phyloP scores from a whole-genome alignment of 768 basidiomycete species.

The Sistotremastrum suecicum region DNA sequence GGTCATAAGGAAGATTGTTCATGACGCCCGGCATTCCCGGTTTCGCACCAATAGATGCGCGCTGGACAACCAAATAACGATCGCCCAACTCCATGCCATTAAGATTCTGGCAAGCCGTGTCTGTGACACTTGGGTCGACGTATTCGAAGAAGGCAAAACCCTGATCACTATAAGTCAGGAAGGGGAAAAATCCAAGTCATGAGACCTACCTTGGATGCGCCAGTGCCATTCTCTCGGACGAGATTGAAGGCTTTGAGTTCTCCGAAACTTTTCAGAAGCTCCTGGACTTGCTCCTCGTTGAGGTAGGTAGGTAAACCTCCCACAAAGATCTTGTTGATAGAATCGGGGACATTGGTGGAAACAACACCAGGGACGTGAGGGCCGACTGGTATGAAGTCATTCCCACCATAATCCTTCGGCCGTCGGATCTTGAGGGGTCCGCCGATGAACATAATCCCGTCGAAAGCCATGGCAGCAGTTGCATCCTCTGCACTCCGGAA shows the following conservation, averaged over 20 bases:
- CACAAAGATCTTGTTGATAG: slow-evolving; percentile 95
- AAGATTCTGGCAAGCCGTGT: slow-evolving; percentile 89
- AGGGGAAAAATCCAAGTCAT: not conserved
- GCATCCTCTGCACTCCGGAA: slow-evolving; percentile 97
- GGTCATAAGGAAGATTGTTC: slow-evolving; percentile 58
- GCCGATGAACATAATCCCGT: slow-evolving; percentile 92
- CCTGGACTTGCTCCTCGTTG: slow-evolving; percentile 97
- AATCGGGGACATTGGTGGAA: slow-evolving; percentile 94
- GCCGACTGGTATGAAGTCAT: slow-evolving; percentile 37
- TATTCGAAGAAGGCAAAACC: slow-evolving; percentile 99
- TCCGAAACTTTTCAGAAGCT: slow-evolving; percentile 92
- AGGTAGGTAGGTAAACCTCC: slow-evolving; percentile 92
- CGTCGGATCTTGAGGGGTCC: slow-evolving; percentile 94
- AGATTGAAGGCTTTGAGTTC: slow-evolving; percentile 97
- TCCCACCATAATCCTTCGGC: slow-evolving; percentile 91
- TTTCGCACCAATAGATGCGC: slow-evolving; percentile 89
- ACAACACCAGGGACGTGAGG: slow-evolving; percentile 89
- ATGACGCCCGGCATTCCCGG: slow-evolving; percentile 48
- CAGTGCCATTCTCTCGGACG: slow-evolving; percentile 86
- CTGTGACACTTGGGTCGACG: slow-evolving; percentile 76
- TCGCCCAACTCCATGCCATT: slow-evolving; percentile 98
- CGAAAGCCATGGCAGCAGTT: slow-evolving; percentile 92
- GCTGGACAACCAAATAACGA: slow-evolving; percentile 88
- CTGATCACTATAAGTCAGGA: slow-evolving; percentile 23
- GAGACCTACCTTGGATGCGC: slow-evolving; percentile 62